These are phyloP conservation scores for Laguncularia racemosa DNA, from an alignment of 345 rosid genomes.

Conservation along the genomic window DNA sequence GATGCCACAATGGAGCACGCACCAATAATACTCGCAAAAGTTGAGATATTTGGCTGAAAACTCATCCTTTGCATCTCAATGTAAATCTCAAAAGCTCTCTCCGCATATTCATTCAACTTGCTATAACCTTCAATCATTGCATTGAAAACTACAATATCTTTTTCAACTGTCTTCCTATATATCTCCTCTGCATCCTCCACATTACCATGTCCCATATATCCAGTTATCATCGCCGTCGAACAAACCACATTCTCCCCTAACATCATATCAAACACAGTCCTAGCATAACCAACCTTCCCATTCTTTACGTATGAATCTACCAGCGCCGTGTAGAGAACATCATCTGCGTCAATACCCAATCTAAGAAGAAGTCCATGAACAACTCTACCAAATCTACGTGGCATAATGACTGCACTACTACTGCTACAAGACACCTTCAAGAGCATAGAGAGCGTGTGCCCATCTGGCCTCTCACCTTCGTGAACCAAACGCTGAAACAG, in stretches of 20 bases:
- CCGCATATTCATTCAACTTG: conserved; percentile 41
- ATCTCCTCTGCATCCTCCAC: conserved; percentile 60
- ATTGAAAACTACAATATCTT: conserved; percentile 80
- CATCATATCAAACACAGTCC: conserved; percentile 68
- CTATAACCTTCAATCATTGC: conserved; percentile 96
- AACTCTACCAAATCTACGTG: conserved; percentile 31
- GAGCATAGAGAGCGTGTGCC: conserved; percentile 74
- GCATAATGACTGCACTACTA: conserved; percentile 15
- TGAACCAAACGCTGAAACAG: conserved; percentile 38
- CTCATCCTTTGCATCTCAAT: conserved; percentile 52
- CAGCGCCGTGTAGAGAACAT: conserved; percentile 66
- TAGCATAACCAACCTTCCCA: conserved; percentile 48
- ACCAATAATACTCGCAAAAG: conserved; percentile 77
- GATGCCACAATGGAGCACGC: conserved; percentile 68
- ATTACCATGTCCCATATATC: conserved; percentile 63
- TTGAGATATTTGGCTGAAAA: conserved; percentile 59
- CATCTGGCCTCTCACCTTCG: conserved; percentile 61
- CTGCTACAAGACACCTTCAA: conserved; percentile 54
- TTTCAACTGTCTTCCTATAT: conserved; percentile 36
- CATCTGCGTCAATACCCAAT: conserved; percentile 48
- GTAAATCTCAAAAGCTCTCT: conserved; percentile 46
- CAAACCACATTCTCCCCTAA: conserved; percentile 54
- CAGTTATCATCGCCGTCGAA: conserved; percentile 89
- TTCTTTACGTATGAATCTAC: conserved; percentile 75
- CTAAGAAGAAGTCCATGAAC: conserved; percentile 60